These are phyloP conservation scores for Choanephora cucurbitarum DNA, from an alignment of 371 early-diverging fungal species.

Conservation along the genomic window DNA sequence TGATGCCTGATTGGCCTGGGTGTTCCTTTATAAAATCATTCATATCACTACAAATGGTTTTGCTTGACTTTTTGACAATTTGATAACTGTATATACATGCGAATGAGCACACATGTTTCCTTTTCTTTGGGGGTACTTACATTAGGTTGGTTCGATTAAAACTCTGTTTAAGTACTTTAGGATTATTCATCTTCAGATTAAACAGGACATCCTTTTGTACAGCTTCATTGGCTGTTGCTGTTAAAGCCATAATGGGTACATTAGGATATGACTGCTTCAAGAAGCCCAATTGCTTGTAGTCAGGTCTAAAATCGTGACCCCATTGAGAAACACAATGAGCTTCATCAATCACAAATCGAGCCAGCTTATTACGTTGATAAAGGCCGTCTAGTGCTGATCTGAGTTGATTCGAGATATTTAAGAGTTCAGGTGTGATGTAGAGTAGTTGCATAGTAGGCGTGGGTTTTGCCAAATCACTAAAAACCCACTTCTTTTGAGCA, in stretches of 20 bases:
- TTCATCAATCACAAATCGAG: slow-evolving; percentile 98
- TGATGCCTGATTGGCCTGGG: slow-evolving; percentile 88
- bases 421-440: slow-evolving; percentile 97
- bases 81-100: slow-evolving; percentile 60
- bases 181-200: slow-evolving; percentile 70
- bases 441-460: slow-evolving; percentile 61
- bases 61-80: slow-evolving; percentile 58
- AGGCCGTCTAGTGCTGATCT: slow-evolving; percentile 59
- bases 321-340: slow-evolving; percentile 98
- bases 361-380: slow-evolving; percentile 61
- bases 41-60: slow-evolving; percentile 73
- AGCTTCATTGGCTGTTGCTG: slow-evolving; percentile 96
- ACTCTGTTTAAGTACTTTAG: slow-evolving; percentile 76
- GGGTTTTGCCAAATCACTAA: slow-evolving; percentile 47
- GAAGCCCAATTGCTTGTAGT: slow-evolving; percentile 74
- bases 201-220: slow-evolving; percentile 80
- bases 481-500: slow-evolving; percentile 60
- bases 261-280: slow-evolving; percentile 69
- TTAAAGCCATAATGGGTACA: slow-evolving; percentile 97
- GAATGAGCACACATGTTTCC: no score
- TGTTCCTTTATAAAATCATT: slow-evolving; percentile 74
- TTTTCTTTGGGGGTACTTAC: no score
- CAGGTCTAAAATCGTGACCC: slow-evolving; percentile 97
- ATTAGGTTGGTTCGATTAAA: slow-evolving; percentile 89
- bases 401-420: slow-evolving; percentile 74